Conservation (phyloP, 2,329 filamentous ascomycete genomes). For the Ascochyta viciae-villosae region DNA sequence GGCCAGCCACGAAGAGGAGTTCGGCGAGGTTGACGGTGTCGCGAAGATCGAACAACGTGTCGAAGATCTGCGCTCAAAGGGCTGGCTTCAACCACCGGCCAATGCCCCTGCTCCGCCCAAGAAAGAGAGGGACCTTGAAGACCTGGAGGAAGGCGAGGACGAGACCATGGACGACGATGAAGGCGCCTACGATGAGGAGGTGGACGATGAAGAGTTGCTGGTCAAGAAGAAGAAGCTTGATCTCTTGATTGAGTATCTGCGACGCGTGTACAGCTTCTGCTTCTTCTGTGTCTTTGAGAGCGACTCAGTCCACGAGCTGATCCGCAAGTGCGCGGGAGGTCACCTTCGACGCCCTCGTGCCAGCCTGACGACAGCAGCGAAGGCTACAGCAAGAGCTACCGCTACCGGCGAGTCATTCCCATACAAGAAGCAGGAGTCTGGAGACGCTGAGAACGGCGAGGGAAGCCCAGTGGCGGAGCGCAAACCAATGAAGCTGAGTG, state of each 20-base stretch:
- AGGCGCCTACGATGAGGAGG: conserved; percentile 74
- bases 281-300: conserved; percentile 99
- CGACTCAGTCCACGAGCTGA: conserved; percentile 94
- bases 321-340: conserved; percentile 95
- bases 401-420: conserved; percentile 85
- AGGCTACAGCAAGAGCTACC: conserved; percentile 84
- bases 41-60: conserved; percentile 86
- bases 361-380: conserved; percentile 82
- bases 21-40: conserved; percentile 65
- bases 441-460: conserved; percentile 69
- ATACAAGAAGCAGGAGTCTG: conserved; percentile 75
- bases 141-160: conserved; percentile 79
- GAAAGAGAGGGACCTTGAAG: conserved; percentile 67
- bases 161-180: conserved; percentile 67
- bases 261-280: conserved; percentile 97
- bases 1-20: conserved; percentile 63
- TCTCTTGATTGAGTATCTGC: conserved; percentile 92
- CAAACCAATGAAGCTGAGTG: conserved; percentile 67
- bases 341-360: conserved; percentile 90
- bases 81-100: conserved; percentile 74
- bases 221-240: conserved; percentile 97
- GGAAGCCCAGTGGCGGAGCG: conserved; percentile 76
- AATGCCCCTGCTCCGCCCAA: conserved; percentile 60
- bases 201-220: conserved; percentile 87
- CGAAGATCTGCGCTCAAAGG: conserved; percentile 77